These are phyloP conservation scores for Ascochyta clinopodiicola DNA, from an alignment of 2,329 filamentous ascomycete genomes.

Conservation along the genomic window DNA sequence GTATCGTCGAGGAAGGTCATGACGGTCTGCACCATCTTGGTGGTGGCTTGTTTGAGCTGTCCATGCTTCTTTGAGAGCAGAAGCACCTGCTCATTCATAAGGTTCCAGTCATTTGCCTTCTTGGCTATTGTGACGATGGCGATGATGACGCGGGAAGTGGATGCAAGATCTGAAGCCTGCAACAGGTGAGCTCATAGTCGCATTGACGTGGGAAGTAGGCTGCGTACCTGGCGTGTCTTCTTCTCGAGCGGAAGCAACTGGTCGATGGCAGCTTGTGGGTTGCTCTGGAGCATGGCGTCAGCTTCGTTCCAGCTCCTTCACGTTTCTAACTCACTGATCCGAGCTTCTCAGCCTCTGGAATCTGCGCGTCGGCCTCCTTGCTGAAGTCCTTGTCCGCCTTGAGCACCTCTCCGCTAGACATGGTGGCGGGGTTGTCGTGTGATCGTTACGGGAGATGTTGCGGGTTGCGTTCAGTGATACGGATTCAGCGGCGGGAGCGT, in stretches of 20 bases:
- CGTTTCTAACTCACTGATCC: slow-evolving; percentile 69
- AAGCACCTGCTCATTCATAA: slow-evolving; percentile 95
- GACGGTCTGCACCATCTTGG: slow-evolving; percentile 97
- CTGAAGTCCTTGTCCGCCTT: slow-evolving; percentile 99
- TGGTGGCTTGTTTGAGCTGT: slow-evolving; percentile 98
- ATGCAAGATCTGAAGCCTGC: slow-evolving; percentile 92
- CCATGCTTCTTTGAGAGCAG: slow-evolving; percentile 99
- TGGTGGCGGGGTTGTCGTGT: slow-evolving; percentile 52
- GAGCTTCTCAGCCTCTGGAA: slow-evolving; percentile 88
- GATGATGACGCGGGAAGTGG: slow-evolving; percentile 86
- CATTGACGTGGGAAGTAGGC: slow-evolving; percentile 10
- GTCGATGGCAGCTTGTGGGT: slow-evolving; percentile 87
- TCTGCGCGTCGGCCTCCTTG: slow-evolving; percentile 90
- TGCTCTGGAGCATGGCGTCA: slow-evolving; percentile 59
- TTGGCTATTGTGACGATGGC: slow-evolving; percentile 94
- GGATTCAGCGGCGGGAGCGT: background rate
- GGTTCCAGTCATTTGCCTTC: slow-evolving; percentile 86
- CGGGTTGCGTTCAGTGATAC: background rate
- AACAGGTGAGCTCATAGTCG: slow-evolving; percentile 28
- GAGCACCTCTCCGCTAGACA: slow-evolving; percentile 79
- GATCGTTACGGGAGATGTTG: slow-evolving; percentile 1
- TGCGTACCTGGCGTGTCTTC: slow-evolving; percentile 86
- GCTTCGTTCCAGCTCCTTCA: slow-evolving; percentile 15
- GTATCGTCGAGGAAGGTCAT: slow-evolving; percentile 91
- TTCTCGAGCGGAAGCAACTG: slow-evolving; percentile 93